These are phyloP conservation scores for Populus davidiana DNA, from an alignment of 345 rosid genomes.

Conservation along the genomic window DNA sequence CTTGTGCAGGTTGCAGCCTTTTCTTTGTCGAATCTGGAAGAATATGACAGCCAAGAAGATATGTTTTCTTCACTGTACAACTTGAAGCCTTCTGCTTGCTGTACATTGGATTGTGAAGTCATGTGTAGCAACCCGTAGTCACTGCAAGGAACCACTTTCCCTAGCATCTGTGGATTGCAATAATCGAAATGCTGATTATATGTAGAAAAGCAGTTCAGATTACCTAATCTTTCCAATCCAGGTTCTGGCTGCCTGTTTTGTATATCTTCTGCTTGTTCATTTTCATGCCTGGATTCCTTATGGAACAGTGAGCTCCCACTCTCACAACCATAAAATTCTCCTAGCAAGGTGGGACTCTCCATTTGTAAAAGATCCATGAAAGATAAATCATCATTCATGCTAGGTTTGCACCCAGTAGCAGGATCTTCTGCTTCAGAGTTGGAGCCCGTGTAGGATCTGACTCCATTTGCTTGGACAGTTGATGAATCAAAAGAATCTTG, in stretches of 20 bases:
- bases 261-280: constrained; percentile 27
- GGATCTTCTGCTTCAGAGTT: constrained; percentile 64
- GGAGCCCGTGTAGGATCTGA: constrained; percentile 54
- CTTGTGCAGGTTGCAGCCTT: constrained; percentile 26
- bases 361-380: constrained; percentile 28
- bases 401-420: constrained; percentile 35
- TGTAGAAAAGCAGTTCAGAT: constrained; percentile 28
- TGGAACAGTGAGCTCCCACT: constrained; percentile 33
- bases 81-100: constrained; percentile 39
- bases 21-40: constrained; percentile 32
- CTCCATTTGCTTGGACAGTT: constrained; percentile 42
- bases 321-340: constrained; percentile 32
- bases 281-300: constrained; percentile 24
- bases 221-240: constrained; percentile 22
- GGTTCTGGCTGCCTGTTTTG: constrained; percentile 29
- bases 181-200: constrained; percentile 34
- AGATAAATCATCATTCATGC: constrained; percentile 26
- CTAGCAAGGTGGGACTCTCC: constrained; percentile 37
- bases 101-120: constrained; percentile 27
- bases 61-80: constrained; percentile 41
- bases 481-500: constrained; percentile 60
- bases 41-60: constrained; percentile 43
- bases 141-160: constrained; percentile 24
- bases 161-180: constrained; percentile 24
- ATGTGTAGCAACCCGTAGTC: constrained; percentile 21